Percentiles rank a stretch among this genome's conserved stretches.
Conservation (phyloP, 495 filamentous ascomycete species). For the Parathielavia hyrcaniae region DNA sequence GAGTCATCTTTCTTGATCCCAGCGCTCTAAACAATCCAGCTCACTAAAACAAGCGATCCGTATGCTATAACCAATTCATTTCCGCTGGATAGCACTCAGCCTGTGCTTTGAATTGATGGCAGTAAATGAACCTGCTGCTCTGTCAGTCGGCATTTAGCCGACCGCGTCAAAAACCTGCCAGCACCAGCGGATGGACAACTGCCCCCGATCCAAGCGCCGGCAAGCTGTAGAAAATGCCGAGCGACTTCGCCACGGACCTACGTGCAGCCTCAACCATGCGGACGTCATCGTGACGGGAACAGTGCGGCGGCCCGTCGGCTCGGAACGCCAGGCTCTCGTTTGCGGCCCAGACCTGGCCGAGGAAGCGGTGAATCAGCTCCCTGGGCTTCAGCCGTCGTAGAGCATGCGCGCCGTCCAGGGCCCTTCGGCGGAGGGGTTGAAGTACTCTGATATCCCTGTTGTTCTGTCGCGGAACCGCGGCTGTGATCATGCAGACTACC, state of each 20-base stretch:
- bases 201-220: not conserved
- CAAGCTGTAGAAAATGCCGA: not conserved
- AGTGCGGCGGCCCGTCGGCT: not conserved
- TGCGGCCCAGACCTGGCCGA: not conserved
- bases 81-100: too few relatives aligned
- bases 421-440: not conserved
- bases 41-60: too few relatives aligned
- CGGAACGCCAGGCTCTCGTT: not conserved
- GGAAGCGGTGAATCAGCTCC: not conserved
- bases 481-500: slow-evolving; percentile 23
- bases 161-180: not conserved
- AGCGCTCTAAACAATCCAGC: too few relatives aligned
- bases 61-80: too few relatives aligned
- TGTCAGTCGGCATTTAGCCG: too few relatives aligned
- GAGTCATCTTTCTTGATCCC: too few relatives aligned
- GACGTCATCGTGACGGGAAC: too few relatives aligned
- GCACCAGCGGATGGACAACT: not conserved
- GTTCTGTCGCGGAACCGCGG: not conserved
- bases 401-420: not conserved
- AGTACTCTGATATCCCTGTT: too few relatives aligned
- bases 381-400: not conserved
- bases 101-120: too few relatives aligned
- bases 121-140: too few relatives aligned
- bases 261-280: not conserved
- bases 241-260: not conserved